These are phyloP conservation scores for Naganishia vaughanmartiniae DNA, from an alignment of 768 basidiomycete genomes.

Conservation along the genomic window DNA sequence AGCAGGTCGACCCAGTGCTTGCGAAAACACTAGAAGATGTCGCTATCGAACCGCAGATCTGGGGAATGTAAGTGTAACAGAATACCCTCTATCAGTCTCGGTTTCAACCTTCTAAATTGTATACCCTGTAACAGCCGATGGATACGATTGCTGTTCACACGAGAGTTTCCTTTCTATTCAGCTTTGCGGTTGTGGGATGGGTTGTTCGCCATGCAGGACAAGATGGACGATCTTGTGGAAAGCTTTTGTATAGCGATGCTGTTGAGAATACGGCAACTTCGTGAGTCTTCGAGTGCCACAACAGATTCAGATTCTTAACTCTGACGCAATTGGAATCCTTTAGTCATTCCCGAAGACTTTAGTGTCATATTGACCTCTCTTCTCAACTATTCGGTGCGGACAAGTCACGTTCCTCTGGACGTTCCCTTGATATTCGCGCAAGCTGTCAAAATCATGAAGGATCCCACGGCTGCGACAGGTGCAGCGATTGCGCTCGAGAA, in stretches of 20 bases:
- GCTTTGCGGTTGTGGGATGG: conserved; percentile 94
- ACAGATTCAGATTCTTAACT: neutral
- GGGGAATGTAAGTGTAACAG: conserved; percentile 73
- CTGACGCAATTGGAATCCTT: conserved; percentile 26
- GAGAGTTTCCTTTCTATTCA: conserved; percentile 78
- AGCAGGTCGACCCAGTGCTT: conserved; percentile 73
- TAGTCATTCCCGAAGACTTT: conserved; percentile 85
- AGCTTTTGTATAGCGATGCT: conserved; percentile 95
- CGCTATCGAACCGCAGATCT: conserved; percentile 93
- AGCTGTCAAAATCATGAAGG: conserved; percentile 72
- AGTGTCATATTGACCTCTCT: conserved; percentile 77
- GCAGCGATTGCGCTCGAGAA: conserved; percentile 80
- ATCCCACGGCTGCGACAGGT: conserved; percentile 71
- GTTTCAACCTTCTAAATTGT: conserved; percentile 18
- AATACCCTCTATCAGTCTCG: neutral
- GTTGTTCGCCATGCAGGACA: conserved; percentile 80
- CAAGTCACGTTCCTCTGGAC: conserved; percentile 44
- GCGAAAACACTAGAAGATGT: conserved; percentile 71
- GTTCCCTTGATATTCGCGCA: conserved; percentile 71
- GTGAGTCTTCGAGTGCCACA: conserved; percentile 56
- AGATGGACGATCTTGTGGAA: conserved; percentile 66
- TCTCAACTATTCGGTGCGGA: conserved; percentile 74
- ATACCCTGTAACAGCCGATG: conserved; percentile 67
- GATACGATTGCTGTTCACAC: conserved; percentile 86
- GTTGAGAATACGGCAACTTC: conserved; percentile 81